Evolutionary conservation across 2,329 filamentous ascomycete species (phyloP).

Genomic region (Diplodia seriata): DNA sequence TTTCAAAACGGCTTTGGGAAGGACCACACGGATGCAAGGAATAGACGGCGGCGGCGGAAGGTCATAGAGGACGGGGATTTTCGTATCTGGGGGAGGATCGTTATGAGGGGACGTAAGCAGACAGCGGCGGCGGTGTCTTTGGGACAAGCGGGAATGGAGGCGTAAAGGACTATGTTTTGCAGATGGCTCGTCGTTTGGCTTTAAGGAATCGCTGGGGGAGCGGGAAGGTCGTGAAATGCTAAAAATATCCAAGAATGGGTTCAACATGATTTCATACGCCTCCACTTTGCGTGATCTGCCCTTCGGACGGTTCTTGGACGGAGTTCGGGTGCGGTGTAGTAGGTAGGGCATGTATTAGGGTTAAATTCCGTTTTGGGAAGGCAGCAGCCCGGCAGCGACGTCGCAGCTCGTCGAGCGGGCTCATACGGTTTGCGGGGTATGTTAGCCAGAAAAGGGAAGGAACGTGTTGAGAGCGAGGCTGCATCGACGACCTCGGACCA

Average conservation of each 20-base stretch:
- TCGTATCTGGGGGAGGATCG: neutral
- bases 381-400: neutral
- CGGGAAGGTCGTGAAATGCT: neutral
- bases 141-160: neutral
- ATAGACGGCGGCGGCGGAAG: conserved; percentile 4
- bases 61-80: neutral
- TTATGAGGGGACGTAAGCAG: neutral
- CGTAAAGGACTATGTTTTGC: conserved; percentile 16
- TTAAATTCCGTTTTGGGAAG: neutral
- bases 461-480: neutral
- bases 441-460: neutral
- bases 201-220: neutral
- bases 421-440: conserved; percentile 17
- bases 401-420: conserved; percentile 6
- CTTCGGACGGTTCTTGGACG: conserved; percentile 11
- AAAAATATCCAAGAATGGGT: neutral
- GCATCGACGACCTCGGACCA: conserved; percentile 6
- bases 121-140: neutral
- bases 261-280: conserved; percentile 7
- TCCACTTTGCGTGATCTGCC: neutral
- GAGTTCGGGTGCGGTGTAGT: neutral
- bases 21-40: neutral
- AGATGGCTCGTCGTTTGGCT: neutral
- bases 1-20: neutral
- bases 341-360: too few relatives aligned